Evolutionary conservation across 2,329 filamentous ascomycete genomes (phyloP).

Genomic region (Aspergillus pseudotamarii): DNA sequence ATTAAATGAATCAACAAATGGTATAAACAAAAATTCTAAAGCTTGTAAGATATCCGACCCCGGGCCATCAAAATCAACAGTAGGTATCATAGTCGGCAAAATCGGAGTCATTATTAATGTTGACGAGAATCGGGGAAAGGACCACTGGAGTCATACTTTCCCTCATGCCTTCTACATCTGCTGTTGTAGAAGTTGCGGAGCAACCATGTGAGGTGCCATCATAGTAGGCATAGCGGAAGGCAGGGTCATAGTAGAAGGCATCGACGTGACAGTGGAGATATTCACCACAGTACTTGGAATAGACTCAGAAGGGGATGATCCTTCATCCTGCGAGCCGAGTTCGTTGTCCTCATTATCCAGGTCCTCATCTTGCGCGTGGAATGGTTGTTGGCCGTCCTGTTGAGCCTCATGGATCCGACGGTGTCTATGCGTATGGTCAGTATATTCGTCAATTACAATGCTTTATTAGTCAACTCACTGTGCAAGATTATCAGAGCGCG

Average conservation of each 20-base stretch:
- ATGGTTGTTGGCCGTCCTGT: constrained; percentile 55
- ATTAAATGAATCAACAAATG: background rate
- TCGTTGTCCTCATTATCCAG: constrained; percentile 88
- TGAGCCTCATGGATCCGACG: constrained; percentile 79
- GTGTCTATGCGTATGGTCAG: constrained; percentile 58
- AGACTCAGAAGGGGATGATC: constrained; percentile 62
- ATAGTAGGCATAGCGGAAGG: constrained; percentile 44
- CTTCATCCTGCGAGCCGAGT: constrained; percentile 76
- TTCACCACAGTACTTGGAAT: constrained; percentile 34
- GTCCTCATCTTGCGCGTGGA: constrained; percentile 68
- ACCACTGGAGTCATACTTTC: background rate
- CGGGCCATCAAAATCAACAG: background rate
- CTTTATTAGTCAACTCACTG: constrained; percentile 65
- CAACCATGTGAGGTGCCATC: constrained; percentile 46
- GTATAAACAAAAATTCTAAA: constrained; percentile 2
- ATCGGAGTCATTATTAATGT: background rate
- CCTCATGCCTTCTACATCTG: constrained; percentile 37
- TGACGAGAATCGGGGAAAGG: background rate
- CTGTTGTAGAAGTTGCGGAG: constrained; percentile 47
- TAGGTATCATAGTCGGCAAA: background rate
- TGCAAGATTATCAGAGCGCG: constrained; percentile 96
- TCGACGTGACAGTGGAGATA: constrained; percentile 39
- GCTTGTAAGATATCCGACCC: background rate
- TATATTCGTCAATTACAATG: background rate
- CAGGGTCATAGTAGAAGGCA: constrained; percentile 34